Evolutionary conservation across 2,329 filamentous ascomycete genomes (phyloP).

Genomic region (Diplocarpon rosae): DNA sequence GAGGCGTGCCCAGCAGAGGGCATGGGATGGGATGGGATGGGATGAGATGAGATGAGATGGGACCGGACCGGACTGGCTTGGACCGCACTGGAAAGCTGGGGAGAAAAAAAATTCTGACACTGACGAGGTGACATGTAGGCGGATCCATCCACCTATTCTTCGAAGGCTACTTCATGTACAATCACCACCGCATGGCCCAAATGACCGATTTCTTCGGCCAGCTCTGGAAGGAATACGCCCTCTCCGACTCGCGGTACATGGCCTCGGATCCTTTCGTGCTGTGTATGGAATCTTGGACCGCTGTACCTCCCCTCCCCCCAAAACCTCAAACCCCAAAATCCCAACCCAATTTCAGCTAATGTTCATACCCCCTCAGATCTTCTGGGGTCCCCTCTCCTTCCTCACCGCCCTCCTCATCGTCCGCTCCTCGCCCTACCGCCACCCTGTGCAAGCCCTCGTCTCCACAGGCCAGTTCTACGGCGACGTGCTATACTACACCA

Average conservation of each 20-base stretch:
- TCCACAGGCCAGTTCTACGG: conserved; percentile 35
- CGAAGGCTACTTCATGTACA: conserved; percentile 36
- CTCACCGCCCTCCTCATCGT: conserved; percentile 37
- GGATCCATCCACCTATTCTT: conserved; percentile 26
- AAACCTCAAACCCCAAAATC: too few relatives aligned
- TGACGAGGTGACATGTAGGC: conserved; percentile 8
- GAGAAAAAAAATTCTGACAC: not conserved
- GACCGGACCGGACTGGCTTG: too few relatives aligned
- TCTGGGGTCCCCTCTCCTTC: conserved; percentile 49
- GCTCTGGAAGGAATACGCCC: conserved; percentile 47
- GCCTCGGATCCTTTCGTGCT: conserved; percentile 40
- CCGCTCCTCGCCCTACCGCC: conserved; percentile 32
- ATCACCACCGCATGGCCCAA: conserved; percentile 32
- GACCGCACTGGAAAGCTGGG: not conserved
- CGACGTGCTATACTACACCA: conserved; percentile 47
- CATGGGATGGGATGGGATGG: too few relatives aligned
- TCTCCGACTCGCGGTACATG: conserved; percentile 45
- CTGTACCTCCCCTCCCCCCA: conserved; percentile 21
- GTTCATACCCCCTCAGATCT: conserved; percentile 29
- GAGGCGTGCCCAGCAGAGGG: too few relatives aligned
- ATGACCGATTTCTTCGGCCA: conserved; percentile 37
- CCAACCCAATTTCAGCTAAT: conserved; percentile 35
- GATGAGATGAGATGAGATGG: too few relatives aligned
- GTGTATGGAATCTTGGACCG: conserved; percentile 43
- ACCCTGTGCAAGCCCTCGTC: conserved; percentile 37